Evolutionary conservation across 345 rosid species (phyloP), one percentile per base, ranked within the genome.

Genomic region (Salix purpurea): DNA sequence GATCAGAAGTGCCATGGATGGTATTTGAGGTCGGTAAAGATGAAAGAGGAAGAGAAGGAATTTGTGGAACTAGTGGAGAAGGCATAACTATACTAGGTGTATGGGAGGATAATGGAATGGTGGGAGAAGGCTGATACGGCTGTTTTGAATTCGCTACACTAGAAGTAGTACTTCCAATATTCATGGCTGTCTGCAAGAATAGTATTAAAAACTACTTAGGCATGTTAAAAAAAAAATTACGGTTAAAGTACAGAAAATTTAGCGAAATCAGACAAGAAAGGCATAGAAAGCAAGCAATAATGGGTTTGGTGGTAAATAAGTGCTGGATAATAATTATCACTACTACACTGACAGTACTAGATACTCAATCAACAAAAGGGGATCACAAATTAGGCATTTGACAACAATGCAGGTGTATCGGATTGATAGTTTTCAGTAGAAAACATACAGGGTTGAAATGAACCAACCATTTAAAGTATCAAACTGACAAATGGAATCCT

Each of bases 121-220:
- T 48, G 36, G 81, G 78, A 48, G 88, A 42, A 70, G 86, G 64
- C 73, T 81, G 85, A 40, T 87, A 83, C 50, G 77, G 84, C 71
- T 78, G 88, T 66, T 83, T 78, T 67, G 81, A 79, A 76, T 69
- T 85, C 42, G 79, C 74, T 26, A 74, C 68, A 81, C 37, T 84
- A 42, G 84, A 67, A 30, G 84, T 72, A 69, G 68, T 80, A 72
- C 81, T 87, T 79, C 92, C 89, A 21, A 82, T 48, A 77, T 62
- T 84, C 75, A 80, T 61, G 60, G 87, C 82, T 1, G 83, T 75
- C 91, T 89, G 84, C 82, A 85, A 78, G 37, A 72, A 40, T 44
- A 40, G n/a, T 24, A 60, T 39, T 16, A 52, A 60, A 72, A 58
- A 66, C 39, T 39, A 32, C 67, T 76, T 26, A 86, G 50, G 34